Evolutionary conservation across 192 early-diverging fungal genomes (phyloP).

Genomic region (Nowakowskiella sp.): DNA sequence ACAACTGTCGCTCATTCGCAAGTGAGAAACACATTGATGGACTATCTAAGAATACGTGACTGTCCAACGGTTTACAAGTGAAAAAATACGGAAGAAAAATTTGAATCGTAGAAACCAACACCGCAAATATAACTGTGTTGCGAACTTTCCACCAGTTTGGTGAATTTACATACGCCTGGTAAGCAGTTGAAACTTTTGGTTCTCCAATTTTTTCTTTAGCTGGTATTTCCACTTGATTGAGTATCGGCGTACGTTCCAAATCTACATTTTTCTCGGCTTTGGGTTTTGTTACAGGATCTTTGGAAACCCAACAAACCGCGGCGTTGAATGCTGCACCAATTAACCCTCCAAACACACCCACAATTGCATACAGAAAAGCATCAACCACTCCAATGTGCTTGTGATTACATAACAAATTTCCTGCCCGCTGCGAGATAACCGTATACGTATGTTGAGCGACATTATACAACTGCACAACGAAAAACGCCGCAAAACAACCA

Average conservation of each 20-base stretch:
- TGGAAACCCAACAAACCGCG: background rate
- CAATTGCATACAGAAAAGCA: background rate
- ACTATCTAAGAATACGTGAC: constrained; percentile 1
- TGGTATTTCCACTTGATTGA: background rate
- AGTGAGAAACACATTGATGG: background rate
- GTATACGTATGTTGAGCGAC: background rate
- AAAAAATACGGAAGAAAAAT: constrained; percentile 3
- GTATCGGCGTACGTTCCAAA: background rate
- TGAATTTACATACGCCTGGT: background rate
- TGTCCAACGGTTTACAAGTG: background rate
- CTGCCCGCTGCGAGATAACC: background rate
- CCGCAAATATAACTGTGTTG: background rate
- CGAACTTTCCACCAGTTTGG: constrained; percentile 1
- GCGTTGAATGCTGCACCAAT: background rate
- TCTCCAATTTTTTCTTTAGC: too few species aligned
- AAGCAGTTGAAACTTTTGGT: too few species aligned
- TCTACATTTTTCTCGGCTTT: background rate
- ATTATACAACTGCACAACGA: background rate
- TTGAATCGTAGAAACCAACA: background rate
- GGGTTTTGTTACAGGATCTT: constrained; percentile 3
- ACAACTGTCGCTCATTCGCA: background rate
- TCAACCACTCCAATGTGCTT: background rate
- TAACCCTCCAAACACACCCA: background rate
- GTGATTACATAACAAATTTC: constrained; percentile 3
- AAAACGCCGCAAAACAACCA: background rate